phyloP scores from a whole-genome alignment of 441 rosid species.

The Jatropha multifida region DNA sequence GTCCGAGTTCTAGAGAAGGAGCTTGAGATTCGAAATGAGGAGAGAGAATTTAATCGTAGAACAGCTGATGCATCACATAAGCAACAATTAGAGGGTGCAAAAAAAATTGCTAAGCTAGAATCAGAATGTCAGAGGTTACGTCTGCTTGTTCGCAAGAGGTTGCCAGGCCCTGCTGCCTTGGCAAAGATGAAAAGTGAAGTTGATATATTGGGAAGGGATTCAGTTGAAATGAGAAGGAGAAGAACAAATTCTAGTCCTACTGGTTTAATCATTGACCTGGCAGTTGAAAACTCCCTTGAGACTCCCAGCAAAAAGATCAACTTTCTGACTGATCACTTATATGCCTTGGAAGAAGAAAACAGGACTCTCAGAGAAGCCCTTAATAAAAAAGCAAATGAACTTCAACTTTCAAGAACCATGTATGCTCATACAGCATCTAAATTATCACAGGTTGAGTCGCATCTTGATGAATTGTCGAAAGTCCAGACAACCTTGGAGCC shows the following conservation, averaged over 20 bases:
- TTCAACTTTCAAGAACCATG: constrained; percentile 63
- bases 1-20: constrained; percentile 81
- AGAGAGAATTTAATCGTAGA: constrained; percentile 69
- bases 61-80: constrained; percentile 69
- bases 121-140: constrained; percentile 88
- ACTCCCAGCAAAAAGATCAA: constrained; percentile 35
- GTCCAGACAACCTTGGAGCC: constrained; percentile 41
- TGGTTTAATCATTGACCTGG: constrained; percentile 32
- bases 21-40: constrained; percentile 77
- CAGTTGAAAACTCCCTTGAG: constrained; percentile 33
- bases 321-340: constrained; percentile 58
- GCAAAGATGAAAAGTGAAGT: constrained; percentile 78
- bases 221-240: constrained; percentile 48
- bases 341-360: constrained; percentile 81
- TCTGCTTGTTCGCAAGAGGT: constrained; percentile 65
- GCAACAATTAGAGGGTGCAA: constrained; percentile 69
- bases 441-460: constrained; percentile 65
- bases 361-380: constrained; percentile 67
- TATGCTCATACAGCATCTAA: constrained; percentile 59
- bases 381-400: constrained; percentile 62
- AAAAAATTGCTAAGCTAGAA: constrained; percentile 82
- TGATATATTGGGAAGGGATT: constrained; percentile 58
- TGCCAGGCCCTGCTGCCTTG: constrained; percentile 77
- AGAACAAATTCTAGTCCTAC: constrained; percentile 39
- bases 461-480: constrained; percentile 49